Evolutionary conservation across 352 stramenopile species (phyloP), one percentile per base, ranked within the genome.

Genomic region (Globisporangium spiculum): DNA sequence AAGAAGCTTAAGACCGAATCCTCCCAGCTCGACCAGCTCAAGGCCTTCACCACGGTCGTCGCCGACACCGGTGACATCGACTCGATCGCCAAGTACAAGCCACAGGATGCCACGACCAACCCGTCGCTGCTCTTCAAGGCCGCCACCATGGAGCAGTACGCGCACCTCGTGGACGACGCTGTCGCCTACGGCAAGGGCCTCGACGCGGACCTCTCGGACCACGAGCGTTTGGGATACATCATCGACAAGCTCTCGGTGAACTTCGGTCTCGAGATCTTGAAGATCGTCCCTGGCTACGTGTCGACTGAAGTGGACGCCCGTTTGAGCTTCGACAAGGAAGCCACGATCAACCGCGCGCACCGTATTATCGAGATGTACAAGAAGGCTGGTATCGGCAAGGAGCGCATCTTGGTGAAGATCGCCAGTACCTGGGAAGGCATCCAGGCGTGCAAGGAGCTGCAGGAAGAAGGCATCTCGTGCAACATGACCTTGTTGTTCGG

Each of bases 401-500:
- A 96, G 60, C 92, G 97, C 69, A 98, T 99, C 64, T 81, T 99
- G 27, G 98, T 99, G 78, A 99, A 99, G 86, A 92, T 99, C 66
- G 96, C 97, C 26, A 96, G 81, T 41, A 99, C 97, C n/a, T 99
- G 96, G 96, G 97, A 99, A 74, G 97, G 97, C 22, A 99, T 99
- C 76, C 89, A 98, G 80, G 97, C 97, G 9, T 98, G 95, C 63
- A 95, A 98, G 75, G 75, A 98, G 48, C 83, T 99, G 58, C 93
- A 99, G 82, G 70, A 92, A 70, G 96, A 99, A 72, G 97, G 96
- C 58, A 99, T 99, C 73, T 90, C 92, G 67, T 99, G 97, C 79
- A 99, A 99, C 84, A 96, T 99, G 80, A 99, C 98, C 32, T 83
- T 99, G 55, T 82, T 99, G 46, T 99, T 99, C 80, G 96, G 91